Conservation (phyloP, 2,329 filamentous ascomycete genomes). For the Colletotrichum cordylinicola region DNA sequence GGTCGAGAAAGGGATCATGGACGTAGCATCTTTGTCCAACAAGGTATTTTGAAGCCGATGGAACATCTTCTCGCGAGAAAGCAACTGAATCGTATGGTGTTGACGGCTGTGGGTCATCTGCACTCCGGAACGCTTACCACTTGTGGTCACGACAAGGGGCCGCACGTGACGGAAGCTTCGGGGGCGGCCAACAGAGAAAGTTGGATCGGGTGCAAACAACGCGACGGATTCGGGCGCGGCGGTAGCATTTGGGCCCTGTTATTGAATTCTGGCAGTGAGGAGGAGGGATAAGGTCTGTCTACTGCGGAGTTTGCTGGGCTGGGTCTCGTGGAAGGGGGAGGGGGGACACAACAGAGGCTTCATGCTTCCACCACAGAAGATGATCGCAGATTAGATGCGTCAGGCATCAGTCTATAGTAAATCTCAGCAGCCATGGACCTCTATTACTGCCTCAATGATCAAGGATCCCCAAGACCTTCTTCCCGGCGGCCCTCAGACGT, state of each 20-base stretch:
- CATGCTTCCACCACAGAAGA: neutral
- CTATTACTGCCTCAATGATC: accelerated
- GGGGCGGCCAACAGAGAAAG: neutral
- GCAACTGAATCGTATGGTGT: neutral
- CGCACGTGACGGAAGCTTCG: neutral
- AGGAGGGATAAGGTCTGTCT: neutral
- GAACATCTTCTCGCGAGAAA: neutral
- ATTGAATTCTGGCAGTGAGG: neutral
- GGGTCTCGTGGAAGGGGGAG: neutral
- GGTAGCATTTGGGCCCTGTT: neutral
- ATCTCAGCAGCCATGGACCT: too few species aligned
- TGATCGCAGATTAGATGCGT: neutral
- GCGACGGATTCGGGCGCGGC: accelerated
- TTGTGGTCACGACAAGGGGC: neutral
- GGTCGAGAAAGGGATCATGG: neutral
- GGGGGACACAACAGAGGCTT: neutral
- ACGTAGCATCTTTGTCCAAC: neutral
- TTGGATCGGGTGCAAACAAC: neutral
- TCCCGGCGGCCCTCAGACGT: neutral
- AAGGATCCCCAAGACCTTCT: neutral
- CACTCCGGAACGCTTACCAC: neutral
- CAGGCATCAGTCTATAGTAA: accelerated
- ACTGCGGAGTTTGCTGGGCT: neutral
- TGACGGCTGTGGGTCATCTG: neutral
- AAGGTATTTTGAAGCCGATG: neutral